Base-by-base conservation (phyloP, 2,329 filamentous ascomycete genomes). In the Fusarium palustre region DNA sequence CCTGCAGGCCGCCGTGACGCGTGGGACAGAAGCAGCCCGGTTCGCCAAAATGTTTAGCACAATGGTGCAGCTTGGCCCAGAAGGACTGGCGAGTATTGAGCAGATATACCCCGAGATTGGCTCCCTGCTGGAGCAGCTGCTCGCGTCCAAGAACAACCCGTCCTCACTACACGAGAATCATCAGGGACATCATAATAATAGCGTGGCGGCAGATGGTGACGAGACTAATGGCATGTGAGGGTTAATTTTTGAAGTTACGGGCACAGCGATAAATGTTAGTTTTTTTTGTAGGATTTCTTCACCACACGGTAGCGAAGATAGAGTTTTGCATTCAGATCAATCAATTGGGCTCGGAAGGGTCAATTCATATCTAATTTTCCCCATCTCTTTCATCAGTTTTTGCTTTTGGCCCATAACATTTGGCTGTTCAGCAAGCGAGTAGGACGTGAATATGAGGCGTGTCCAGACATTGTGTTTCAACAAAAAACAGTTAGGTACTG, bases 21-120 rank as follows among this genome's bases (percentile, higher is more conserved):
- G 71, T 4, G 66, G 68, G 11, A 75, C 64, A 10, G 73, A 75
- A 57, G 73, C 73, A 48, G 59, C 68, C 25, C 58, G 73, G 34
- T 59, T 74, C 47, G 70, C 73, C 45, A 63, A 67, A 57, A 74
- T 75, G 71, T 74, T 75, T 50, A 64, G 73, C 57, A 64, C 73
- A 6, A 66, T 75, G 61, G 73, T 75, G 48, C 73, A 72, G 52
- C 36, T 75, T 30, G 73, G 73, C 7, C 73, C 73, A 5, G 70
- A 69, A 43, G 73, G 73, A 16, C 42, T 75, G 39, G 71, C 70
- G 31, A 73, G 62, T 46, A 73, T 75, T 55, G 73, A 75, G 68
- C 65, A 71, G 38, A 74, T 75, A 73, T 75, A 75, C 71, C 73
- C 73, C 28, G 73, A 75, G 70, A 75, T 75, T 57, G 73, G 71